These are phyloP conservation scores for Penicillium herquei DNA, from an alignment of 495 filamentous ascomycete genomes.

Conservation along the genomic window DNA sequence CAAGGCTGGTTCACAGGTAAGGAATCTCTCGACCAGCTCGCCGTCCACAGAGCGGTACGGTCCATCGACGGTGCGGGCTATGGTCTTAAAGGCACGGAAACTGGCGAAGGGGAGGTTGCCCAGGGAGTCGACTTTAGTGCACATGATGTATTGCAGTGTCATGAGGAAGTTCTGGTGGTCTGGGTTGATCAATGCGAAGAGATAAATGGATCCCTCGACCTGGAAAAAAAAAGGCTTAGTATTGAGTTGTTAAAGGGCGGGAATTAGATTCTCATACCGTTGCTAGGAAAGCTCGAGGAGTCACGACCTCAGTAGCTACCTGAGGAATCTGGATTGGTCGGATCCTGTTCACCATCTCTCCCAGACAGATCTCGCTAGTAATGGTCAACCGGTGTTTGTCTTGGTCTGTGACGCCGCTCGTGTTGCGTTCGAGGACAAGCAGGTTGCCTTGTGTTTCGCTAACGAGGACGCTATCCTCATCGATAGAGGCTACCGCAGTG, in stretches of 20 bases:
- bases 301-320: constrained; percentile 59
- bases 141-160: constrained; percentile 71
- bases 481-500: constrained; percentile 73
- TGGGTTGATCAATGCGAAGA: constrained; percentile 74
- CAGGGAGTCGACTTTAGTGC: constrained; percentile 60
- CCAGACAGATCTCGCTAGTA: constrained; percentile 76
- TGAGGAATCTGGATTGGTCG: constrained; percentile 57
- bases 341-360: constrained; percentile 92
- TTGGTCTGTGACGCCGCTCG: constrained; percentile 67
- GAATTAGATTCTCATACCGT: constrained; percentile 60
- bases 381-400: constrained; percentile 70
- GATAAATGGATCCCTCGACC: constrained; percentile 89
- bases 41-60: constrained; percentile 91
- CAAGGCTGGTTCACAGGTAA: constrained; percentile 60
- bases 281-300: constrained; percentile 82
- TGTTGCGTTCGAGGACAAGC: constrained; percentile 69
- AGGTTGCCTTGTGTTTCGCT: constrained; percentile 87
- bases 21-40: constrained; percentile 82
- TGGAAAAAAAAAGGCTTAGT: constrained; percentile 27
- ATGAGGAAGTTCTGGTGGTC: constrained; percentile 76
- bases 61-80: constrained; percentile 66
- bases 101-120: constrained; percentile 71
- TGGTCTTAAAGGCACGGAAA: constrained; percentile 76
- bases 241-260: not conserved
- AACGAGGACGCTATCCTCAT: constrained; percentile 70